Evolutionary conservation across 768 basidiomycete species (phyloP).

Genomic region (Trametes cinnabarina): DNA sequence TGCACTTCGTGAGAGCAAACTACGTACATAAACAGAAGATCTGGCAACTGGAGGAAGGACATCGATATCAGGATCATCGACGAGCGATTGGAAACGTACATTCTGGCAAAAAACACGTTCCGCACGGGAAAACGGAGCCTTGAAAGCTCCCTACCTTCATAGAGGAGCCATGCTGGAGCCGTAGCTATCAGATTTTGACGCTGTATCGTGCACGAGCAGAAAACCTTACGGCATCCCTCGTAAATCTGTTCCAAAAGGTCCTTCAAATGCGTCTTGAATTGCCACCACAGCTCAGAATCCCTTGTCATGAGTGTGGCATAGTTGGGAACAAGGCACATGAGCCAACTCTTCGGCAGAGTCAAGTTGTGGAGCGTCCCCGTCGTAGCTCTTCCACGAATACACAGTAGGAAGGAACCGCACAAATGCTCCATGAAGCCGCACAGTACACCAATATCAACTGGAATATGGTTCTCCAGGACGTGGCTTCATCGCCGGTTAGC

Average conservation of each 20-base stretch:
- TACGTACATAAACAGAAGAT: constrained; percentile 47
- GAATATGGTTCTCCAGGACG: constrained; percentile 37
- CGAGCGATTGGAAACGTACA: constrained; percentile 36
- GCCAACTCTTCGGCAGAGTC: constrained; percentile 55
- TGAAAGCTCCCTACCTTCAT: neutral
- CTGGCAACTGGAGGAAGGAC: constrained; percentile 38
- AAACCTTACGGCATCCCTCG: neutral
- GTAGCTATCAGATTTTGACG: neutral
- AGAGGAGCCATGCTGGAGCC: constrained; percentile 10
- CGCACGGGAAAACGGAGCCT: neutral
- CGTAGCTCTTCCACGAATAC: constrained; percentile 19
- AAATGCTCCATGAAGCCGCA: constrained; percentile 53
- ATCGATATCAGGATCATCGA: neutral
- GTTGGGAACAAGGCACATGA: neutral
- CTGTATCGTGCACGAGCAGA: neutral
- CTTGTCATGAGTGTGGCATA: neutral
- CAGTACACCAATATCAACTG: constrained; percentile 45
- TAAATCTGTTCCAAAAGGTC: constrained; percentile 16
- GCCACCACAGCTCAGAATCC: neutral
- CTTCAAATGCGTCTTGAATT: constrained; percentile 11
- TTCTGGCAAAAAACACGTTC: constrained; percentile 43
- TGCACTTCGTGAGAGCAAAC: no score
- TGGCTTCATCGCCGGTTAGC: constrained; percentile 35
- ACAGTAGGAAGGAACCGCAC: constrained; percentile 40
- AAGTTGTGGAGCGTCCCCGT: constrained; percentile 39